Evolutionary conservation across 208 protist species (phyloP), one percentile per base, ranked within the genome.

Genomic region (Trypanosoma avium): DNA sequence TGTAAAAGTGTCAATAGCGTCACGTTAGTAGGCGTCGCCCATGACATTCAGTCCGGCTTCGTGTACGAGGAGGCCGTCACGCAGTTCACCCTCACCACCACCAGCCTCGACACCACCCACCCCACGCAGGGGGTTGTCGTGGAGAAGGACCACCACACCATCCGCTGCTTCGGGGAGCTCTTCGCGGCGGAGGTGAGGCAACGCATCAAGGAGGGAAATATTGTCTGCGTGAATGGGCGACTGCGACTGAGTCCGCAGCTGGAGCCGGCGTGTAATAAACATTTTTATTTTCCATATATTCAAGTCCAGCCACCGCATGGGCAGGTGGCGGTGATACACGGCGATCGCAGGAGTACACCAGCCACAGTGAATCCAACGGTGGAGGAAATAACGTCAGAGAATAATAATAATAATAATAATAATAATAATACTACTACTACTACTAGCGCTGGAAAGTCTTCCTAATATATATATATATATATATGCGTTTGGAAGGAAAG

Each of bases 271-370:
- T 84, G 78, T 68, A 90, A 86, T 53, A 93, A 92, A 75, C 90
- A 94, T 72, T 94, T 91, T 77, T 96, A 96, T 80, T 96, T 94
- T 65, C 90, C 90, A 4, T 96, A 86, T 58, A 88, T 96, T 36
- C 90, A 96, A 48, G 86, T 96, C 13, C 84, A 93, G 43, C 90
- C 87, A 2, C 90, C 90, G 8, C 80, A 96, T 64, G 90, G 90
- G 4, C 87, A 96, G 71, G 90, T 96, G 19, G 74, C 75, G 17
- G 78, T 94, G 15, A 78, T 96, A 26, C 88, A 92, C 72, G 82
- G 86, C 9, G 86, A 93, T 59, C 80, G 79, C 38, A 70, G 79
- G 12, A 73, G 69, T 1, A 65, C 84, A 24, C 84, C 86, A 2
- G 49, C 59, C 4, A 55, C 71, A n/a, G 56, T 79, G 42, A 81